Evolutionary conservation across 306 rosid genomes (phyloP).

Genomic region (Prinsepia uniflora): DNA sequence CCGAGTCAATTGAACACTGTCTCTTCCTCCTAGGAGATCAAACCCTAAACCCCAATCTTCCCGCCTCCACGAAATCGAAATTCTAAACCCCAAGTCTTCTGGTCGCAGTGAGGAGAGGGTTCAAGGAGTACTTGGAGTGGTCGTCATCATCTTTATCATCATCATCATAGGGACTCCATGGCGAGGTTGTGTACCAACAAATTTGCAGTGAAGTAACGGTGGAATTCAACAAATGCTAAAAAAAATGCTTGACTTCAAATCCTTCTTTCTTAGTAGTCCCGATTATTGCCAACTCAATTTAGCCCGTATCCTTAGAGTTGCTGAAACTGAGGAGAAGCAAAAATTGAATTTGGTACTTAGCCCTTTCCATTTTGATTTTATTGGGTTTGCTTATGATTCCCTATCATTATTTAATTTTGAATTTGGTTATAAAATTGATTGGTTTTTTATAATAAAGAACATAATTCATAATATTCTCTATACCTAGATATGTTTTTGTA

Average conservation of each 20-base stretch:
- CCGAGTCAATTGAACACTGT: too few relatives aligned
- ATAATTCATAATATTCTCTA: neutral
- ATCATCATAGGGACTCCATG: conserved; percentile 37
- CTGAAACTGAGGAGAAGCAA: conserved; percentile 77
- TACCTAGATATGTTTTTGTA: neutral
- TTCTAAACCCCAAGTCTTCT: too few relatives aligned
- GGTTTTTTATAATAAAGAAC: neutral
- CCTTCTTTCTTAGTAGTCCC: conserved; percentile 42
- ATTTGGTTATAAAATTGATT: neutral
- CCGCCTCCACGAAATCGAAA: too few relatives aligned
- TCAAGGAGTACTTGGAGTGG: conserved; percentile 40
- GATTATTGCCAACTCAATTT: conserved; percentile 54
- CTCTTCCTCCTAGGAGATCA: too few relatives aligned
- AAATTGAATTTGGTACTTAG: conserved; percentile 62
- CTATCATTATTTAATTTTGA: neutral
- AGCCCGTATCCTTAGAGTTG: conserved; percentile 75
- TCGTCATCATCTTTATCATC: neutral
- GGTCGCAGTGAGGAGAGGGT: neutral
- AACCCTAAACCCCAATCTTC: too few relatives aligned
- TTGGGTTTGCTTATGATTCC: neutral
- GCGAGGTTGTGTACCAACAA: conserved; percentile 60
- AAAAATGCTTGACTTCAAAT: conserved; percentile 68
- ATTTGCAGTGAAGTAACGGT: conserved; percentile 72
- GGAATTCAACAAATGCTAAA: conserved; percentile 79
- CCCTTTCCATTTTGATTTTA: neutral